These are phyloP conservation scores for Acanthamoeba royreba DNA, from an alignment of 208 protist genomes.

Conservation along the genomic window DNA sequence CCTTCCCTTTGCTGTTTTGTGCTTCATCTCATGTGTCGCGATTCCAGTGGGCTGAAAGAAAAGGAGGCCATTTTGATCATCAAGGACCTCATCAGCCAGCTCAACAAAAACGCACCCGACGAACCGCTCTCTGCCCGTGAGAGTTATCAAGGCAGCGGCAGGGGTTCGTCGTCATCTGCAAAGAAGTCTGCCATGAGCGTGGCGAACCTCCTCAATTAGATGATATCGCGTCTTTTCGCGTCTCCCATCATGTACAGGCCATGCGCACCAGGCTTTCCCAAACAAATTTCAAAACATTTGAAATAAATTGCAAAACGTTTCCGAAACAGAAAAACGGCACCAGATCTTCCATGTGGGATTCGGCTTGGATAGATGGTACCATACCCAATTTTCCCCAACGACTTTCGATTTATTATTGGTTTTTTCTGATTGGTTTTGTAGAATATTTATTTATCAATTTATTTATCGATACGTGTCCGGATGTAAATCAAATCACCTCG, in stretches of 20 bases:
- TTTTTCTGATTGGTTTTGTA: not conserved
- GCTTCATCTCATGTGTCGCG: too few species aligned
- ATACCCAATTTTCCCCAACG: too few species aligned
- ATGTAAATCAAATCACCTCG: not conserved
- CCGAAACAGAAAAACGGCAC: too few species aligned
- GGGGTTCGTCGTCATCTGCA: not conserved
- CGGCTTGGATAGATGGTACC: too few species aligned
- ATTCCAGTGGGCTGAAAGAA: not conserved
- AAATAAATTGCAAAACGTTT: too few species aligned
- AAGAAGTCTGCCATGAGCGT: not conserved
- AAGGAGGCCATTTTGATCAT: not conserved
- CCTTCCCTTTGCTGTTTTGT: not conserved
- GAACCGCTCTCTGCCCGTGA: not conserved
- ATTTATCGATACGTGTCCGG: not conserved
- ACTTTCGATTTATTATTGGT: too few species aligned
- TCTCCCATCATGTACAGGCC: too few species aligned
- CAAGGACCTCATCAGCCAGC: not conserved
- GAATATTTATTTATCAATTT: not conserved
- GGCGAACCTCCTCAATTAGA: not conserved
- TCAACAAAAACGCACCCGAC: not conserved
- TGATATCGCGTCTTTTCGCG: too few species aligned
- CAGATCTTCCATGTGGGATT: too few species aligned
- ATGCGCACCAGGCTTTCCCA: not conserved
- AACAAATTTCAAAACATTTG: not conserved
- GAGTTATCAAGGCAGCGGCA: not conserved